These are phyloP conservation scores for Beauveria caledonica DNA, from an alignment of 2,329 filamentous ascomycete genomes.

Conservation along the genomic window DNA sequence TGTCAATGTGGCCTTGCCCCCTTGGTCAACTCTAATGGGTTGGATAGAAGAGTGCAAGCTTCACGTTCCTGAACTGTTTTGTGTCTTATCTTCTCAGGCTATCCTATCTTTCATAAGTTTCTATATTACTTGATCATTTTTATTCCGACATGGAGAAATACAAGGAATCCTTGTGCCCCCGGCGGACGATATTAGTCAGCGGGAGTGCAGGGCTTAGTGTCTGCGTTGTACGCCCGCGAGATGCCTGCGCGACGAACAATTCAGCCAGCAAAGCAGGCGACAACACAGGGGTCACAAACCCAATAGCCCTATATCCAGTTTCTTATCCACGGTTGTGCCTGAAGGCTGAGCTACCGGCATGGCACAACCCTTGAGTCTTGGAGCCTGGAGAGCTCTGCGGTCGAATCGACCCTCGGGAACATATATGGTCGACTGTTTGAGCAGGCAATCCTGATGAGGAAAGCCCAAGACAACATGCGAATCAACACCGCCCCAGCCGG, in stretches of 20 bases:
- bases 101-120: too few species aligned
- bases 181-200: not conserved
- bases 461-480: constrained; percentile 38
- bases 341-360: not conserved
- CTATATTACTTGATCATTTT: too few species aligned
- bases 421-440: not conserved
- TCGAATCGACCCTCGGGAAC: not conserved
- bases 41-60: too few species aligned
- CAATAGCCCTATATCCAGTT: not conserved
- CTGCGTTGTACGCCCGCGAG: not conserved
- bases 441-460: not conserved
- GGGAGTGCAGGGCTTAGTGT: too few species aligned
- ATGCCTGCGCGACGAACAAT: not conserved
- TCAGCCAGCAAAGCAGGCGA: not conserved
- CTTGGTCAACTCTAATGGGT: too few species aligned
- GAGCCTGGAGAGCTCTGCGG: not conserved
- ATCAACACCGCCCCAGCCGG: constrained; percentile 39
- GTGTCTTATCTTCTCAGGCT: too few species aligned
- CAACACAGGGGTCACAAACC: not conserved
- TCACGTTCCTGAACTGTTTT: too few species aligned
- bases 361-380: not conserved
- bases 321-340: not conserved
- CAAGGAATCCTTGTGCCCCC: not conserved
- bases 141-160: not conserved
- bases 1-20: too few species aligned